Base-by-base conservation (phyloP, 2,329 filamentous ascomycete species). In the Cadophora sp. region DNA sequence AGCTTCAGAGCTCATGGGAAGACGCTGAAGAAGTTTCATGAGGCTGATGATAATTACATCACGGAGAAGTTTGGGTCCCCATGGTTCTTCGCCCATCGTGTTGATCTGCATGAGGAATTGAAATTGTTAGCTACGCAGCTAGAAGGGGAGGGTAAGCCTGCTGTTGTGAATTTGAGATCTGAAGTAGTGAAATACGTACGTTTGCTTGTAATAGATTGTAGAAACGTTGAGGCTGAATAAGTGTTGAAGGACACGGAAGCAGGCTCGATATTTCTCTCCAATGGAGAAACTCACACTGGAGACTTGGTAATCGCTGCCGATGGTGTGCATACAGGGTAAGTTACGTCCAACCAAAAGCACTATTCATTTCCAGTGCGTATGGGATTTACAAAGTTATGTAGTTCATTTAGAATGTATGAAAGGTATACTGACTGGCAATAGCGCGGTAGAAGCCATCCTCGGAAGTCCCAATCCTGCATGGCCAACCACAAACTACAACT, bases 61-160 rank as follows among this genome's bases (percentile, higher is more conserved):
- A 59, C 64, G 30, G 33, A 43, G 14, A 64, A 41, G 43, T 73
- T 67, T 59, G 76, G 75, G 0, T 70, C 80, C 82, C 77, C 78
- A n/a, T 84, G 85, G 66, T 68, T 36, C 24, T 78, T 88, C 2
- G 81, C 81, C 3, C 85, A 88, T 68, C 82, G 86, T 2, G 80
- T 85, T 8, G 76, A 81, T 67, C 78, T 89, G 20, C 86, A 89
- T 70, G 80, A 83, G 18, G 78, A 80, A 16, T 75, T 89, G 43
- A 88, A 85, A 73, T 70, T 76, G 8, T 67, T 79, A 2, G 86
- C 85, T 0, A 81, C 78, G 0, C 77, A 75, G 4, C 72, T 74
- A 1, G 76, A 78, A 11, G 80, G 80, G 0, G 75, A 71, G 2
- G 79, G 73, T 3, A 79, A 68, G 22, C 78, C 76, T 2, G 80